Percentiles rank a stretch among this genome's conserved stretches.
Evolutionary conservation across 345 rosid species (phyloP).

Genomic region (Brassica incana): DNA sequence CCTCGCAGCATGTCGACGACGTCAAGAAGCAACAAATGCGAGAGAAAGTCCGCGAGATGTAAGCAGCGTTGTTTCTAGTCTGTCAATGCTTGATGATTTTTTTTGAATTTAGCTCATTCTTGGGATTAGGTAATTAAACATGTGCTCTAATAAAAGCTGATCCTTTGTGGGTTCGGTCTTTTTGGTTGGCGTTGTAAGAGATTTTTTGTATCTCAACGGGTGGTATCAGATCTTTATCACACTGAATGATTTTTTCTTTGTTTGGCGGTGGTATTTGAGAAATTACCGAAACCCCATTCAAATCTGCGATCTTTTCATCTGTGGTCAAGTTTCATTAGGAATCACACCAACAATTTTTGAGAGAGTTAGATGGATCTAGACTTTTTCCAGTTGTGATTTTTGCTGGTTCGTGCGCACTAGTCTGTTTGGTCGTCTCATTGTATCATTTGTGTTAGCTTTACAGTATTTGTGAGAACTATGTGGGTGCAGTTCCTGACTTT

Average conservation of each 20-base stretch:
- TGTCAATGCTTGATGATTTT: neutral
- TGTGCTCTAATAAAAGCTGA: neutral
- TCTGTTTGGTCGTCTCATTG: neutral
- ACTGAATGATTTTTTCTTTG: neutral
- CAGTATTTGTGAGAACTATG: constrained; percentile 4
- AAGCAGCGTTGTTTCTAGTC: constrained; percentile 20
- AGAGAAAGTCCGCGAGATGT: constrained; percentile 86
- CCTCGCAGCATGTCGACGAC: constrained; percentile 45
- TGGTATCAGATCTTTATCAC: neutral
- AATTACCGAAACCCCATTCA: neutral
- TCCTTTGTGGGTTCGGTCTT: neutral
- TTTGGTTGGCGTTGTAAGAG: neutral
- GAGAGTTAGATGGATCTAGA: neutral
- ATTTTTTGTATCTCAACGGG: neutral
- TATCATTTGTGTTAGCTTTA: neutral
- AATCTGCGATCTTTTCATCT: neutral
- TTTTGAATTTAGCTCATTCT: neutral
- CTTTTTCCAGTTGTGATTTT: neutral
- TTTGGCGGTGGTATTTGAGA: neutral
- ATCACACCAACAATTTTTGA: neutral
- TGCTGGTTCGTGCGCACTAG: neutral
- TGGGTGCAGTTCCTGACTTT: no score
- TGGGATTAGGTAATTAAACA: neutral
- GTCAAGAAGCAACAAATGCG: constrained; percentile 68
- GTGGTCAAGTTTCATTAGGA: neutral